These are phyloP conservation scores for Skeletonema marinoi DNA, from an alignment of 108 stramenopile species.

Conservation along the genomic window DNA sequence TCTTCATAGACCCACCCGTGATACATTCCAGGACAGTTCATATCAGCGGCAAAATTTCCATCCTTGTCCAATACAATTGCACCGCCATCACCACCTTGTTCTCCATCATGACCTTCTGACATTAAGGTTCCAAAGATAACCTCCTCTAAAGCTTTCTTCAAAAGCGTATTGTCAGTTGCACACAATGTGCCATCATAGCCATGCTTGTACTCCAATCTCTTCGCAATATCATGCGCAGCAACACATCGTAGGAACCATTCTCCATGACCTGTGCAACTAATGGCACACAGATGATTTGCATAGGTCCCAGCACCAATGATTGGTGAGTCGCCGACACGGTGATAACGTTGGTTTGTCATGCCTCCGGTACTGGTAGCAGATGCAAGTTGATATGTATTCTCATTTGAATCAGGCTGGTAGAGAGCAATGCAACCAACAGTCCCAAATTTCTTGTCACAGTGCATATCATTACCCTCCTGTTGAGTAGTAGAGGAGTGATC, in stretches of 20 bases:
- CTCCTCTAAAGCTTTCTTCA: conserved; percentile 32
- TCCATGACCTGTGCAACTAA: conserved; percentile 44
- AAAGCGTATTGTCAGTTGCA: background rate
- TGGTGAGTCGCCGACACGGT: conserved; percentile 35
- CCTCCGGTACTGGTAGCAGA: conserved; percentile 46
- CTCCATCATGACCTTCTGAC: conserved; percentile 3
- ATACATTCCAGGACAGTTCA: conserved; percentile 45
- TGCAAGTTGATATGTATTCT: conserved; percentile 21
- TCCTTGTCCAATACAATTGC: conserved; percentile 31
- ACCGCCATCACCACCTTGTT: conserved; percentile 32
- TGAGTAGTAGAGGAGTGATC: conserved; percentile 13
- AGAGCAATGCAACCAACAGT: conserved; percentile 44
- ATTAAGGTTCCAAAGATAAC: conserved; percentile 28
- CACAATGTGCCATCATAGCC: conserved; percentile 6
- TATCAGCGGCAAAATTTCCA: conserved; percentile 33
- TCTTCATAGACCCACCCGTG: conserved; percentile 42
- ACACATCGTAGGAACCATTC: conserved; percentile 41
- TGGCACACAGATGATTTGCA: conserved; percentile 39
- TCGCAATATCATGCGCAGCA: conserved; percentile 39
- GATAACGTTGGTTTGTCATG: conserved; percentile 34
- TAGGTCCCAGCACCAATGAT: conserved; percentile 43
- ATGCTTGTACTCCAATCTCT: conserved; percentile 39
- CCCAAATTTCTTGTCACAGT: conserved; percentile 27
- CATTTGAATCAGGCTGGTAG: background rate
- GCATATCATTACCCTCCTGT: background rate